Base-by-base conservation (phyloP, 345 rosid genomes). In the Physaria fendleri region DNA sequence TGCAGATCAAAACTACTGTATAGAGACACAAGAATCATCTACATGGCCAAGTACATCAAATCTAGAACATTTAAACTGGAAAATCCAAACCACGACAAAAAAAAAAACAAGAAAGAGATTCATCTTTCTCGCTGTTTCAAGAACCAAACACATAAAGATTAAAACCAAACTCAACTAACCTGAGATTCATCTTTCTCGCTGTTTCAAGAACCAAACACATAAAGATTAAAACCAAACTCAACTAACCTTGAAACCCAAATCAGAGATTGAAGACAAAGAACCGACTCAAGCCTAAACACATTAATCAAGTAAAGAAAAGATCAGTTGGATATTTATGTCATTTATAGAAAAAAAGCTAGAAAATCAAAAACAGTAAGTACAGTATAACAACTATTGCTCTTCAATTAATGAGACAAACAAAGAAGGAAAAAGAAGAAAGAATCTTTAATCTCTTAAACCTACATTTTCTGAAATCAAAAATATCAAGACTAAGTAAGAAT, bases 361-460 rank as follows among this genome's bases (percentile, higher is more conserved):
- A 34, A 34, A 58, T 50, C 50, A 10, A 56, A 35, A 57, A 53
- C 42, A 68, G 60, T 42, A 59, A 67, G 44, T 51, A 54, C 74
- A 54, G 57, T 54, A 41, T 58, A 53, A 55, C 74, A 46, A 62
- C 68, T 62, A 69, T 62, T 62, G 74, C 68, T 61, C 62, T 43
- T 69, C 68, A 61, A 45, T 62, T 61, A 61, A 61, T 62, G 68
- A 69, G 68, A 69, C 73, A 44, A 60, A 61, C 63, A 62, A 45
- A 54, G 28, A 59, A 52, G 54, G 14, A 34, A 59, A 67, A 34
- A 58, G 42, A 10, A 41, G 5, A 52, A 35, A 44, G 63, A 60
- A 69, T 61, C 73, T 53, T 69, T 13, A 53, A 0, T 11, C 59
- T 41, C 10, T 41, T 10, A 56, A 56, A n/a, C 56, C 40, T n/a